These are phyloP conservation scores for Botrytis cinerea DNA, from an alignment of 2,329 filamentous ascomycete species.

Conservation along the genomic window DNA sequence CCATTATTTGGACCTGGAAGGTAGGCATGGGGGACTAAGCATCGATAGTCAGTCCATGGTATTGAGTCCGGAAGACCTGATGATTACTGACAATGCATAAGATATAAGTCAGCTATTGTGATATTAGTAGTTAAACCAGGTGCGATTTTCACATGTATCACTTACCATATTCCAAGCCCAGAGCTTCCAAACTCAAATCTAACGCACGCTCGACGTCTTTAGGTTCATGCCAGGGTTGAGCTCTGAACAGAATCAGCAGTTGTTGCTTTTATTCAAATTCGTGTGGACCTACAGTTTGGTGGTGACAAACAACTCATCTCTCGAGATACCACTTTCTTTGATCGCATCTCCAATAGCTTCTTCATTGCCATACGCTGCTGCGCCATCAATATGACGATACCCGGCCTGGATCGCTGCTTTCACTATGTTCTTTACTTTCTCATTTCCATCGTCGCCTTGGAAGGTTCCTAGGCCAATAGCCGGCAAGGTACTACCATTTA, in stretches of 20 bases:
- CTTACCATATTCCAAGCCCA: conserved; percentile 10
- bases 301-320: conserved; percentile 44
- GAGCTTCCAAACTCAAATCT: not conserved
- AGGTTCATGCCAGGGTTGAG: conserved; percentile 18
- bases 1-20: conserved; percentile 13
- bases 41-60: not conserved
- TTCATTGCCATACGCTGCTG: conserved; percentile 18
- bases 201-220: conserved; percentile 3
- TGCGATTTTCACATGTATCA: no score
- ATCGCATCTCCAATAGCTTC: conserved; percentile 44
- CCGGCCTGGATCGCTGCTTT: not conserved
- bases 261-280: not conserved
- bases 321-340: conserved; percentile 42
- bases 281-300: not conserved
- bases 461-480: conserved; percentile 11
- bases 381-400: conserved; percentile 21
- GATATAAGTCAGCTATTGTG: conserved; percentile 16
- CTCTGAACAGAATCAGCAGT: not conserved
- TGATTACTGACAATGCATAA: conserved; percentile 20
- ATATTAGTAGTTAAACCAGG: not conserved
- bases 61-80: not conserved
- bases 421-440: not conserved
- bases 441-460: conserved; percentile 15
- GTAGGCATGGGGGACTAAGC: conserved; percentile 18
- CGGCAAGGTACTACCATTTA: not conserved